A percentile compares a stretch with the other conserved stretches of the same genome.
These are phyloP conservation scores for Aeschynomene evenia DNA, from an alignment of 306 rosid species.

Conservation along the genomic window DNA sequence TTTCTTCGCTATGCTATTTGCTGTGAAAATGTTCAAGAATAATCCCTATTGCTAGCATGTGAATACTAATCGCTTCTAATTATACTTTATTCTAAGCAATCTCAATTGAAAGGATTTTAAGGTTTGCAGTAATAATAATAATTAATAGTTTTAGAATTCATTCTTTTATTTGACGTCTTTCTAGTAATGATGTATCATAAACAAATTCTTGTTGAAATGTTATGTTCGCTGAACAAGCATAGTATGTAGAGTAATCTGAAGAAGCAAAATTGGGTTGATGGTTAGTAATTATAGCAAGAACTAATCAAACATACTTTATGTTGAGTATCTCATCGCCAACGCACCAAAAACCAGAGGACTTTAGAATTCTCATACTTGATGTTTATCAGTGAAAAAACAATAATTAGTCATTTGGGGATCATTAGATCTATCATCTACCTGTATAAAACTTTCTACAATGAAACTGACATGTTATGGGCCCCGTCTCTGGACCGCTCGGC, in stretches of 20 bases:
- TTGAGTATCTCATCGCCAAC: background rate
- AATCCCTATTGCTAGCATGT: background rate
- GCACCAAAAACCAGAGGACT: background rate
- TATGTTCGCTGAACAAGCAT: background rate
- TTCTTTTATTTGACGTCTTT: background rate
- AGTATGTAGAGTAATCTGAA: background rate
- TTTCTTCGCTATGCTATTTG: constrained; percentile 7
- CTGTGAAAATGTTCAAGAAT: background rate
- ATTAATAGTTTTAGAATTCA: background rate
- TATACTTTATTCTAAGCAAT: background rate
- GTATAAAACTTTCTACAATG: no score
- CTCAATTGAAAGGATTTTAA: background rate
- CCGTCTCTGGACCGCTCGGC: background rate
- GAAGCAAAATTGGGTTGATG: background rate
- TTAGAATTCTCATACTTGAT: background rate
- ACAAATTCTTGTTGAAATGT: background rate
- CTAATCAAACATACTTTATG: background rate
- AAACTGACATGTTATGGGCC: background rate
- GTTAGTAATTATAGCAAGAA: background rate
- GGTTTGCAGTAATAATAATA: background rate
- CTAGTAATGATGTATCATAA: background rate
- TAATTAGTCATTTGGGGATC: background rate
- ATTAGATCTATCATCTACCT: no score
- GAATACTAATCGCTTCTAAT: background rate
- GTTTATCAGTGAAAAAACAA: background rate